Evolutionary conservation across 371 early-diverging fungal genomes (phyloP).

Genomic region (Mucor lusitanicus): DNA sequence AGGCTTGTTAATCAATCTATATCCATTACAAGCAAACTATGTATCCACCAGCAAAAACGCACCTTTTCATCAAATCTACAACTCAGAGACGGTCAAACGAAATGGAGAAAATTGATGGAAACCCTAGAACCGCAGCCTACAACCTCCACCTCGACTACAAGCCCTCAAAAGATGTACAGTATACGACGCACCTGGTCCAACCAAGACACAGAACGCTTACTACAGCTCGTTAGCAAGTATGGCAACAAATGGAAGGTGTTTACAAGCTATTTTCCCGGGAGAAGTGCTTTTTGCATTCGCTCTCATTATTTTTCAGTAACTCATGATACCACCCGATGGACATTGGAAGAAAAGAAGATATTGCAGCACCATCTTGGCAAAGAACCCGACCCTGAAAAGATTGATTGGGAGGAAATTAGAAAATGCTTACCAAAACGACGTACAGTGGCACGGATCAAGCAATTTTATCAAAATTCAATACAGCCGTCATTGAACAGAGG

Average conservation of each 20-base stretch:
- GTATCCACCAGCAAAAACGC: background rate
- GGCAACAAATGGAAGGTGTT: constrained; percentile 24
- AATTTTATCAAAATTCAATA: constrained; percentile 13
- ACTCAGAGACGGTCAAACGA: background rate
- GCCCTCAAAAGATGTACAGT: background rate
- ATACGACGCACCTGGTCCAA: constrained; percentile 11
- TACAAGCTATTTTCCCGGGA: constrained; percentile 15
- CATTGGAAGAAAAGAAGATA: constrained; percentile 20
- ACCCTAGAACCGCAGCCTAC: background rate
- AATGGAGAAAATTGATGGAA: background rate
- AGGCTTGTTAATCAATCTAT: background rate
- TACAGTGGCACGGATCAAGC: constrained; percentile 13
- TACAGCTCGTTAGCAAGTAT: constrained; percentile 14
- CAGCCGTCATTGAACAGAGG: constrained; percentile 16
- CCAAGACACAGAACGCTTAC: constrained; percentile 17
- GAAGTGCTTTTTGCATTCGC: constrained; percentile 17
- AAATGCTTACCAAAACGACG: constrained; percentile 5
- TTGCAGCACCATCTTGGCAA: background rate
- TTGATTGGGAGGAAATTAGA: constrained; percentile 14
- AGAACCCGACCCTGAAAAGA: background rate
- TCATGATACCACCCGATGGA: constrained; percentile 19
- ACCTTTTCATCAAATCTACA: background rate
- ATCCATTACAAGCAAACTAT: background rate
- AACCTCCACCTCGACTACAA: background rate
- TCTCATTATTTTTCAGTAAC: constrained; percentile 19